Evolutionary conservation across 257 asterid genomes (phyloP).

Genomic region (Solanum arcanum): DNA sequence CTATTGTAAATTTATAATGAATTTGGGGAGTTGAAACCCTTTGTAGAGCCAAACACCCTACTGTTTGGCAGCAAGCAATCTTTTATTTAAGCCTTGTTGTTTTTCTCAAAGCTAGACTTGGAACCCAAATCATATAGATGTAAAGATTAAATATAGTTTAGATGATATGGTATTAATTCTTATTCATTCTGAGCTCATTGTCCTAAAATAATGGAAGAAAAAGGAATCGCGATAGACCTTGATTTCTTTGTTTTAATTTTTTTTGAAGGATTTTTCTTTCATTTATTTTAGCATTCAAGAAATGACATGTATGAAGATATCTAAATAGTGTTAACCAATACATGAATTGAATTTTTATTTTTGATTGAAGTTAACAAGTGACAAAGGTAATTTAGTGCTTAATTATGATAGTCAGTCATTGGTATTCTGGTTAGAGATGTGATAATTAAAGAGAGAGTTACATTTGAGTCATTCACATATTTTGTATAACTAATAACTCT

Average conservation of each 20-base stretch:
- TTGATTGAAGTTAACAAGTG: too few relatives aligned
- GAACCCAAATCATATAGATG: too few relatives aligned
- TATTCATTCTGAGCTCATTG: neutral
- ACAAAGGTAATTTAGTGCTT: too few relatives aligned
- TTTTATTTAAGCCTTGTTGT: neutral
- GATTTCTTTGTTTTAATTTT: neutral
- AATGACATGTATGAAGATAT: neutral
- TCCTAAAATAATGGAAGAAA: neutral
- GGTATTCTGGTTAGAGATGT: neutral
- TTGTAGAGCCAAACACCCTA: neutral
- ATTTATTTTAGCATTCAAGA: neutral
- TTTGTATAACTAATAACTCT: neutral
- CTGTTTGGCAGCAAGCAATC: neutral
- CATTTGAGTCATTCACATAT: neutral
- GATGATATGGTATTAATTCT: neutral
- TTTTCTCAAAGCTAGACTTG: neutral
- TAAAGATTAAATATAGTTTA: neutral
- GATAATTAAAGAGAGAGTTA: neutral
- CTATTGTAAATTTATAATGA: conserved; percentile 11
- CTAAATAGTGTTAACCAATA: too few relatives aligned
- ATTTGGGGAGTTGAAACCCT: neutral
- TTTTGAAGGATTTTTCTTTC: too few relatives aligned
- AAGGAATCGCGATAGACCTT: neutral
- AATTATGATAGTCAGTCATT: neutral
- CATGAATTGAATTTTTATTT: too few relatives aligned